Conservation (phyloP, 768 basidiomycete species). For the Amanita pseudoporphyria region DNA sequence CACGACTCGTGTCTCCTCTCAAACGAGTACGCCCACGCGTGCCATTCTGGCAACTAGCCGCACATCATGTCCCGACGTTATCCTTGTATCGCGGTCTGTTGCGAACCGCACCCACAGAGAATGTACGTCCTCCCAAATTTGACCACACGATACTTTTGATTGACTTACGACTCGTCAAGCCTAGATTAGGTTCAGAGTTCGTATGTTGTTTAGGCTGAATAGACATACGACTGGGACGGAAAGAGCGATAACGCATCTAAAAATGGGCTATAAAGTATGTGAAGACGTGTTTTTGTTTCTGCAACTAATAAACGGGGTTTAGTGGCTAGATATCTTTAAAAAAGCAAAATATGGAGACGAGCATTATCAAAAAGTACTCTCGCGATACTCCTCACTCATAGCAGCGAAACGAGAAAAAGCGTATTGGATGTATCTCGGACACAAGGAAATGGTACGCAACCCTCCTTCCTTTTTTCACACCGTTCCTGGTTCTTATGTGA, state of each 20-base stretch:
- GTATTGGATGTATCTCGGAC: conserved; percentile 34
- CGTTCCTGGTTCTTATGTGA: neutral
- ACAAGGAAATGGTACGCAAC: conserved; percentile 42
- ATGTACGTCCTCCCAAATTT: conserved; percentile 30
- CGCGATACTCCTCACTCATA: conserved; percentile 52
- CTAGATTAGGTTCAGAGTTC: conserved; percentile 52
- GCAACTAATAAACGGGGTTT: neutral
- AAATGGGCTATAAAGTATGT: conserved; percentile 49
- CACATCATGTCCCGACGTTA: conserved; percentile 73
- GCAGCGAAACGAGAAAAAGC: conserved; percentile 38
- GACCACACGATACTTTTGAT: neutral
- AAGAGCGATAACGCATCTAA: conserved; percentile 35
- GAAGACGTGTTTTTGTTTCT: neutral
- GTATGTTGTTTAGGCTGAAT: conserved; percentile 42
- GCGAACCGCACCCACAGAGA: conserved; percentile 39
- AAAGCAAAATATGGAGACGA: conserved; percentile 45
- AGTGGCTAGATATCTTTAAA: conserved; percentile 56
- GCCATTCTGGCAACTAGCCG: conserved; percentile 59
- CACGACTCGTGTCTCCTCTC: conserved; percentile 42
- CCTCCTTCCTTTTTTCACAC: neutral
- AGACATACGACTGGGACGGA: conserved; percentile 44
- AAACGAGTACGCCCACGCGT: conserved; percentile 49
- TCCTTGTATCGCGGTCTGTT: conserved; percentile 64
- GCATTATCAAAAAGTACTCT: conserved; percentile 34
- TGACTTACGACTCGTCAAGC: conserved; percentile 6